Evolutionary conservation across 1,284 basidiomycete species (phyloP), one percentile per base, ranked within the genome.

Genomic region (Cutaneotrichosporon cavernicola): DNA sequence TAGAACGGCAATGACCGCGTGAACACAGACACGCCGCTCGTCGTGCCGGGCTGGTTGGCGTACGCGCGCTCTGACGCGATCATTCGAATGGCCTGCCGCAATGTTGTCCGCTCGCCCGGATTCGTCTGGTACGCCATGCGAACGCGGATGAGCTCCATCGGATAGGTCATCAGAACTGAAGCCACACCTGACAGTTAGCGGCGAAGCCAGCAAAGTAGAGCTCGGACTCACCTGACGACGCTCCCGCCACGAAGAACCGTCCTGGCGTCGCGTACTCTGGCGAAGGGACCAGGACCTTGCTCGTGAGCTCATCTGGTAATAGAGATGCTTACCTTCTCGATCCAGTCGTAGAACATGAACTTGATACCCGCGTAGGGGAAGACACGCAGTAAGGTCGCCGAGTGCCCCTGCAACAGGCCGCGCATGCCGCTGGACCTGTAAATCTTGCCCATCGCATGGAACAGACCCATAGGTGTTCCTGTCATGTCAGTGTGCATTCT

Each of bases 281-380:
- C 0, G 90, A 90, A 0, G 94, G 93, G 88, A 99, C 98, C 56
- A 99, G 80, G 26, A 81, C 73, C 82, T 85, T 65, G 8, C 38
- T 87, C 87, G 65, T 66, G 59, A 72, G 62, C 7, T 36, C 51
- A 59, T 22, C 18, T 31, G 18, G 5, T 31, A 31, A 13, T n/a
- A 14, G 30, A 62, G 60, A 18, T 6, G 80, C 86, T 72, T 72
- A 91, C 89, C 71, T 86, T 82, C 81, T 90, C 90, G 61, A 90
- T 82, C 78, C 90, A 88, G 80, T 98, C 95, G 78, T 99, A 99
- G 3, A 92, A 88, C 89, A 98, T 95, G 76, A 95, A 99, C 81
- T 97, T 98, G 80, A 99, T 91, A 58, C 90, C 93, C 47, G 97
- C 97, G 78, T 99, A 97, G 0, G 97, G 96, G 77, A 98, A 97